Base-by-base conservation (phyloP, 768 basidiomycete species). In the Tricholoma sp. region DNA sequence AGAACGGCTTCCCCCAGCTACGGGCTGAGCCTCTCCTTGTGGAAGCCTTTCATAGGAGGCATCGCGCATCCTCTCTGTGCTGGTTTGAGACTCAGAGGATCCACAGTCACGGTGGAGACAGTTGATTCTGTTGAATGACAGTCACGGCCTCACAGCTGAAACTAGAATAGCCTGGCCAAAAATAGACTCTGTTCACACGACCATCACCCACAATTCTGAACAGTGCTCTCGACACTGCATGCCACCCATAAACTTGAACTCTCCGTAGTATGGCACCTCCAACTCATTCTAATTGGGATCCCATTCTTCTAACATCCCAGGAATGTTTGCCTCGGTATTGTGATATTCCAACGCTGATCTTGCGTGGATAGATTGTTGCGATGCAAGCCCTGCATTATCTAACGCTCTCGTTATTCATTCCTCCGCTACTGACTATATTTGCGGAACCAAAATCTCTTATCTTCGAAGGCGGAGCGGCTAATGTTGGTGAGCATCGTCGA, bases 301-400 rank as follows among this genome's bases (percentile, higher is more conserved):
- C 95, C 17, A 73, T 91, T 3, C 73, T 96, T 56, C 80, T 97
- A 50, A 77, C 94, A 61, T 93, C 91, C 57, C 94, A 97, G 78
- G 94, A 84, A 55, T 56, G 77, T 68, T 18, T 33, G 13, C 28
- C 48, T 1, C 8, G 13, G 6, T 49, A 20, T 34, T 53, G 9
- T 31, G 6, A 41, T 28, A 47, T 18, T 48, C 15, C 55, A 20
- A 34, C 36, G 45, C 47, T 57, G n/a, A 42, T n/a, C 55, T 31
- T 24, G 37, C 32, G 31, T 42, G 42, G 29, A 57, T 63, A 99
- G 93, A 98, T 99, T 63, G 82, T 99, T 59, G 84, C 91, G 7
- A 78, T 98, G 66, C 96, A 98, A 74, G 85, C 93, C 0, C 72
- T 98, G 33, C 97, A 98, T 74, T 98, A 99, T 72, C 76, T 99